Percentiles rank a stretch among this genome's conserved stretches.
phyloP scores from a whole-genome alignment of 1,284 basidiomycete genomes.

The Phaffia rhodozyma region DNA sequence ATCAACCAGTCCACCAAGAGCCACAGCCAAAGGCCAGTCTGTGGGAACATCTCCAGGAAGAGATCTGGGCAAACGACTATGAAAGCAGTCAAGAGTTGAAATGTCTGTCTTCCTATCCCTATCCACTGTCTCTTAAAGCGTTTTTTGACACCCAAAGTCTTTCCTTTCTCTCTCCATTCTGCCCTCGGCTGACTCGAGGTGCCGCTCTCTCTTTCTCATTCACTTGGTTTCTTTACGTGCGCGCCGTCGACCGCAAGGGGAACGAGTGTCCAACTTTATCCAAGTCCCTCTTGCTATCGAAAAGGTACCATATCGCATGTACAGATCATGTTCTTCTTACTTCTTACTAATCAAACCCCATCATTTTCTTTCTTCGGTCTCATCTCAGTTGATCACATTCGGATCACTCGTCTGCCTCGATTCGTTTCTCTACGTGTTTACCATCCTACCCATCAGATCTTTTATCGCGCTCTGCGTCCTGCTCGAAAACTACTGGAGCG shows the following conservation, averaged over 20 bases:
- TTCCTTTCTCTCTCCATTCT: too few relatives aligned
- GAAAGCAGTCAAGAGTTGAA: conserved; percentile 76
- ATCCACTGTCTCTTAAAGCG: not conserved
- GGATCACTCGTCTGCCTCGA: conserved; percentile 91
- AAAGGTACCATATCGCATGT: conserved; percentile 46
- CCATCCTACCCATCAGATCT: conserved; percentile 87
- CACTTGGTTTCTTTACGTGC: not conserved
- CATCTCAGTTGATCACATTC: conserved; percentile 67
- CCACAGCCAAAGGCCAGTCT: conserved; percentile 30
- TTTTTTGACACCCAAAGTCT: too few relatives aligned
- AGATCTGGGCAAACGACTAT: conserved; percentile 76
- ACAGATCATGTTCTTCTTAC: conserved; percentile 5
- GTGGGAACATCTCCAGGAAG: conserved; percentile 84
- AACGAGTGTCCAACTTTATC: conserved; percentile 94
- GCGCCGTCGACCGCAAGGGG: conserved; percentile 40
- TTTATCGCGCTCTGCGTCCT: conserved; percentile 45
- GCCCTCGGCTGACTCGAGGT: too few relatives aligned
- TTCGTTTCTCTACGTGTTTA: conserved; percentile 96
- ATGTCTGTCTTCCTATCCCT: not conserved
- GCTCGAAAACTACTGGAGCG: conserved; percentile 6
- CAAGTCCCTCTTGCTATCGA: conserved; percentile 87
- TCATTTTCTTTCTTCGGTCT: not conserved
- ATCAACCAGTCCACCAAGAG: not conserved
- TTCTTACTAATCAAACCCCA: not conserved
- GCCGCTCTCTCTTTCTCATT: not conserved